Evolutionary conservation across 2,329 filamentous ascomycete genomes (phyloP), one percentile per base, ranked within the genome.

Genomic region (Purpureocillium lavendulum): DNA sequence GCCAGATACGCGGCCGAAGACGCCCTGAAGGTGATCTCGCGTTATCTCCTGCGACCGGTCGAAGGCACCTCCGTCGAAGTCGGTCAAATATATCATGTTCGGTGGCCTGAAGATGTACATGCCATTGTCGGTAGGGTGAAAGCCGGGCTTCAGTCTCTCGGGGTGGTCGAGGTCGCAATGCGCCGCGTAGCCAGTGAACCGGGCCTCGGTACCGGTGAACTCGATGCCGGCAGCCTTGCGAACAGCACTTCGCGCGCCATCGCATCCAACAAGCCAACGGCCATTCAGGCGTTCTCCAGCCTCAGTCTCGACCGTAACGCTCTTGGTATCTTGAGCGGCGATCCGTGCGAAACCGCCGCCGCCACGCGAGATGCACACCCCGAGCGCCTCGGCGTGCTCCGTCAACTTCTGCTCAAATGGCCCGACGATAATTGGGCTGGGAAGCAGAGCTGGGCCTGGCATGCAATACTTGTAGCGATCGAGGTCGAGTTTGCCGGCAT

Each of bases 211-310:
- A 2, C 64, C 63, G 24, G 49, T 46, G 40, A 65, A 61, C 2
- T 53, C 47, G 43, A 67, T 60, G 2, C 56, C 58, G 1, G 55
- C 59, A n/a, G 54, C 48, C 35, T 57, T 55, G 40, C 66, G 58
- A n/a, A 66, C 50, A 4, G 48, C 42, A 43, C 64, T 67, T 13
- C 57, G 57, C 4, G 61, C 64, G 13, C 64, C 64, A 42, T 69
- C 66, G 39, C 64, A 67, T 11, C 65, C 65, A 2, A 67, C 56
- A 3, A 67, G 54, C 57, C 64, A 67, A 18, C 53, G 51, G 5
- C 43, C 51, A 10, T 41, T 40, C 18, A 60, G 58, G 1, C 21
- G 39, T 17, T 50, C 33, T 18, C 35, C 21, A 10, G 6, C 21
- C 21, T 26, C 21, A 10, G 21, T 26, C 10, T 10, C 21, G 21